A percentile compares a stretch with the other conserved stretches of the same genome.
These are phyloP conservation scores for Chlorella sp. DNA, from an alignment of 139 green algal species.

Conservation along the genomic window DNA sequence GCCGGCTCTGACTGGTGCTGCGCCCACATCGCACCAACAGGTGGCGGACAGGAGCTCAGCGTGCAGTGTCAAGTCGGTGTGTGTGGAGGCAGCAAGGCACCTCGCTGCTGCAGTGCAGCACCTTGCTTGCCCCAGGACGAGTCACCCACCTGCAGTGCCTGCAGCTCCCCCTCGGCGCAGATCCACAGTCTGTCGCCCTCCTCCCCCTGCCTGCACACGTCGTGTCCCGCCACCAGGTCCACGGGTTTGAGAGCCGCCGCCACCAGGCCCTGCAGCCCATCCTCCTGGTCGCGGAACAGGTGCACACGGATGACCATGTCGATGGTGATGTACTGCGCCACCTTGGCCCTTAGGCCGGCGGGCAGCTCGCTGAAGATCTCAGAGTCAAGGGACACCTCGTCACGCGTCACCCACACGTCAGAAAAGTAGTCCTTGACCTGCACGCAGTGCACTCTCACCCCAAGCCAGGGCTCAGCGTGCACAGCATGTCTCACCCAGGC, in stretches of 20 bases:
- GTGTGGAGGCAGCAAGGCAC: too few species aligned
- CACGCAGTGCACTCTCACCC: too few species aligned
- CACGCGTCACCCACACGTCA: conserved; percentile 15
- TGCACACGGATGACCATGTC: conserved; percentile 11
- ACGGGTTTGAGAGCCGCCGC: conserved; percentile 20
- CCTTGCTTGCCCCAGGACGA: too few species aligned
- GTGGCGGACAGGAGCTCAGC: too few species aligned
- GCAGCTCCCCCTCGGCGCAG: conserved; percentile 13
- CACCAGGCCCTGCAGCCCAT: conserved; percentile 21
- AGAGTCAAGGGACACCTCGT: conserved; percentile 11
- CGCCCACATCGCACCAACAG: too few species aligned
- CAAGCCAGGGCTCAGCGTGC: too few species aligned
- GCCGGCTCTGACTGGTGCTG: conserved; percentile 10
- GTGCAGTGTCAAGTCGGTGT: too few species aligned
- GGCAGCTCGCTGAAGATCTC: conserved; percentile 22
- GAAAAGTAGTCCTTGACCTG: conserved; percentile 3
- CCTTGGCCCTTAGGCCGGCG: background rate
- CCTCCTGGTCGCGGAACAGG: conserved; percentile 15
- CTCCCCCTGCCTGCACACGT: conserved; percentile 38
- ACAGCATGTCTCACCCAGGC: too few species aligned
- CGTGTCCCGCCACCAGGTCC: conserved; percentile 13
- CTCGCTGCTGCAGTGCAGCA: too few species aligned
- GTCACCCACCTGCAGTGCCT: conserved; percentile 15
- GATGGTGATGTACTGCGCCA: conserved; percentile 8
- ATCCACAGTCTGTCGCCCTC: conserved; percentile 36